Conservation (phyloP, 805 yeast species). For the Ogataea dorogensis region DNA sequence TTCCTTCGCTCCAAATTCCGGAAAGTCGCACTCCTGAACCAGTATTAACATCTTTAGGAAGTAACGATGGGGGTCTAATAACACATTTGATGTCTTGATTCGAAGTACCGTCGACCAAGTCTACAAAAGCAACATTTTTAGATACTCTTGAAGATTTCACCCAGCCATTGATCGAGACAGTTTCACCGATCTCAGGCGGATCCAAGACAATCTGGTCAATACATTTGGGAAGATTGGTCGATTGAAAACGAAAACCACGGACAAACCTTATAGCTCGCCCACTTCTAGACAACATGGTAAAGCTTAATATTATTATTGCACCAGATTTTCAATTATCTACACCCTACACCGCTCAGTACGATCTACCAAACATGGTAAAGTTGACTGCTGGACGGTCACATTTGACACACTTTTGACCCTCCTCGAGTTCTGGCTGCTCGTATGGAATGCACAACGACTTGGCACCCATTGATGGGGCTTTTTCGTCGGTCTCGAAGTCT, state of each 20-base stretch:
- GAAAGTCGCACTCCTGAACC: conserved; percentile 37
- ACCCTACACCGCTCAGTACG: conserved; percentile 52
- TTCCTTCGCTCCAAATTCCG: conserved; percentile 41
- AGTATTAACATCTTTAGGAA: conserved; percentile 32
- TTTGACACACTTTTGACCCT: conserved; percentile 81
- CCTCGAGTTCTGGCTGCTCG: conserved; percentile 80
- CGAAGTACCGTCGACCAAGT: conserved; percentile 75
- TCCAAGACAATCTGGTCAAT: conserved; percentile 29
- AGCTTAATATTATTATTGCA: conserved; percentile 1
- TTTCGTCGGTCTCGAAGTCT: conserved; percentile 88
- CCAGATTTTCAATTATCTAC: conserved; percentile 2
- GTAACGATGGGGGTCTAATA: conserved; percentile 38
- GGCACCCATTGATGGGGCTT: conserved; percentile 99
- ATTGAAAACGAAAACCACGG: background rate
- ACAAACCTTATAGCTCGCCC: background rate
- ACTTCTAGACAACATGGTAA: conserved; percentile 1
- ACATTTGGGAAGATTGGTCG: conserved; percentile 24
- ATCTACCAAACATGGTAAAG: conserved; percentile 96
- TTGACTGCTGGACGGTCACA: conserved; percentile 75
- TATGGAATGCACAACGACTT: conserved; percentile 96
- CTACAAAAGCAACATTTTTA: conserved; percentile 78
- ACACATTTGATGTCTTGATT: conserved; percentile 55
- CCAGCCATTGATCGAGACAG: conserved; percentile 64
- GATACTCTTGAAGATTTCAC: conserved; percentile 67
- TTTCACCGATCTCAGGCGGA: conserved; percentile 39